Evolutionary conservation across 2,329 filamentous ascomycete genomes (phyloP).

Genomic region (Clarireedia monteithiana): DNA sequence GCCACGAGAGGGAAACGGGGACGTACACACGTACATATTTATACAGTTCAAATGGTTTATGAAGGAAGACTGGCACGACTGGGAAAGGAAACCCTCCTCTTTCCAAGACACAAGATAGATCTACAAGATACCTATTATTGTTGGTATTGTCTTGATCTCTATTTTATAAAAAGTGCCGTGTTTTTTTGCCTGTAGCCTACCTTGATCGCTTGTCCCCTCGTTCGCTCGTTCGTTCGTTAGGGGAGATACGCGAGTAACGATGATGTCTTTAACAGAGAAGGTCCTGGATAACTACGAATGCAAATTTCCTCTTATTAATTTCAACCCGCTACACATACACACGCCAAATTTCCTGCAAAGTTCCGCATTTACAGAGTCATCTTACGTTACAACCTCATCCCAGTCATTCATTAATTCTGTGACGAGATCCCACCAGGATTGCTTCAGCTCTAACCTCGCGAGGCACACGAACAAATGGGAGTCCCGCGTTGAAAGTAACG

Average conservation of each 20-base stretch:
- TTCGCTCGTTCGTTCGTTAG: too few relatives aligned
- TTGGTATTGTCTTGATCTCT: too few relatives aligned
- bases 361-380: constrained; percentile 28
- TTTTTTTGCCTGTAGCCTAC: too few relatives aligned
- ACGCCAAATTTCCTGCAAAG: constrained; percentile 15
- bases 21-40: too few relatives aligned
- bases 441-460: not conserved
- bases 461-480: constrained; percentile 4
- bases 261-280: constrained; percentile 7
- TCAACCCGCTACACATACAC: constrained; percentile 16
- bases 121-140: too few relatives aligned
- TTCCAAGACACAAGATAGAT: too few relatives aligned
- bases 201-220: too few relatives aligned
- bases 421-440: constrained; percentile 19
- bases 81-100: too few relatives aligned
- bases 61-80: too few relatives aligned
- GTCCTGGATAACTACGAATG: not conserved
- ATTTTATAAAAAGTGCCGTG: too few relatives aligned
- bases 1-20: too few relatives aligned
- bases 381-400: constrained; percentile 25
- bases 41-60: too few relatives aligned
- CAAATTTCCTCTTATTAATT: not conserved
- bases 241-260: constrained; percentile 7
- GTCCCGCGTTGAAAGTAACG: not conserved
- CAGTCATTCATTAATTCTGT: constrained; percentile 24